phyloP scores from a whole-genome alignment of 73 alveolate species.

The Symbiodinium pilosum region DNA sequence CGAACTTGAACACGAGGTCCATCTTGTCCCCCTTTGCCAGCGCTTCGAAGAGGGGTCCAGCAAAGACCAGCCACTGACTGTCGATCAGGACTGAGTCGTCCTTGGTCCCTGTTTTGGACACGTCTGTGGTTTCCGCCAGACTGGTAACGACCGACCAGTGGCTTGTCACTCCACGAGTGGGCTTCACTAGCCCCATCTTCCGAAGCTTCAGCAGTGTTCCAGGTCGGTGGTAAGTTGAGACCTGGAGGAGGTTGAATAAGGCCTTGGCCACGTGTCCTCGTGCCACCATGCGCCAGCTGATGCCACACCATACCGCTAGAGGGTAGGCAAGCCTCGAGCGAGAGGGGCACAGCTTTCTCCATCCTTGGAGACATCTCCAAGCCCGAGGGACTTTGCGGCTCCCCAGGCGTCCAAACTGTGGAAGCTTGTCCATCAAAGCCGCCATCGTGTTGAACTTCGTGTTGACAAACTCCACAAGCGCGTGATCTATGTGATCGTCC shows the following conservation, averaged over 20 bases:
- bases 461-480: not conserved
- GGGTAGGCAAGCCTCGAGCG: slow-evolving; percentile 64
- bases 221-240: not conserved
- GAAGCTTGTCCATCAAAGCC: not conserved
- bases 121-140: not conserved
- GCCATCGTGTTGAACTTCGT: not conserved
- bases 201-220: not conserved
- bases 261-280: too few species aligned
- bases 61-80: not conserved
- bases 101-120: not conserved
- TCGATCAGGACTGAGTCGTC: not conserved
- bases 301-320: slow-evolving; percentile 23
- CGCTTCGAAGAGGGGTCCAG: not conserved
- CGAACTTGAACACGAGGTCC: slow-evolving; percentile 29
- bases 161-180: not conserved
- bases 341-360: slow-evolving; percentile 35
- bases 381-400: not conserved
- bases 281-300: slow-evolving; percentile 3
- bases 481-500: not conserved
- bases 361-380: not conserved
- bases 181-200: not conserved
- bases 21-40: not conserved
- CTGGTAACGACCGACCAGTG: not conserved
- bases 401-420: not conserved
- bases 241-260: too few species aligned